Base-by-base conservation (phyloP, 2,329 filamentous ascomycete genomes). In the Fusarium humuli region DNA sequence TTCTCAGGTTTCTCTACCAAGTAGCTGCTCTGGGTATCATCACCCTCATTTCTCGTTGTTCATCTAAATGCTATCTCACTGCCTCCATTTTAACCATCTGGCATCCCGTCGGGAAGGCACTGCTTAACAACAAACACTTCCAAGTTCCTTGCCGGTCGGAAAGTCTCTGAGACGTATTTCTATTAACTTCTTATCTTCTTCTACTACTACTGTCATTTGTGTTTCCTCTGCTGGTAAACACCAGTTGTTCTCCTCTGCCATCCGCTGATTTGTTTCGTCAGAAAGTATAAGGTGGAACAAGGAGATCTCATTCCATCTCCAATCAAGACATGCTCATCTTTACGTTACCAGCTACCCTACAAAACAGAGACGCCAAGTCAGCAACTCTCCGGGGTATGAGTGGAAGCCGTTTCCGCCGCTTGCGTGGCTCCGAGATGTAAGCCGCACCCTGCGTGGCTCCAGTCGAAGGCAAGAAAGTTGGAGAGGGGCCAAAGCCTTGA, bases 321-420 rank as follows among this genome's bases (percentile, higher is more conserved):
- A 23, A 52, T 27, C 32, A 52, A 27, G 32, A 18, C 11, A 40
- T n/a, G 34, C 49, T 16, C 49, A n/a, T n/a, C 34, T 37, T 37
- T 37, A n/a, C 18, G 34, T 52, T 23, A 5, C 18, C 10, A 27
- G 23, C 34, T 53, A n/a, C 27, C 13, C 23, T 40, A 10, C 23
- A 13, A 23, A 42, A 34, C 23, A 41, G 13, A 25, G 48, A 25
- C 22, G 30, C n/a, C 23, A 67, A 40, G 12, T 64, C 52, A 48
- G 30, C 23, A 23, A 64, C 52, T 42, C 58, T 59, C 14, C 42
- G 48, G 41, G 58, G 58, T 10, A 64, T 59, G 64, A 68, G 47
- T 22, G 57, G 64, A 25, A 68, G 44, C 25, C 52, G 58, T 14
- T 30, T 41, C 18, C 11, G 23, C 42, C 48, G 16, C 34, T 37